phyloP scores from a whole-genome alignment of 1,139 yeast species.

The Kurtzmaniella quercitrusa region DNA sequence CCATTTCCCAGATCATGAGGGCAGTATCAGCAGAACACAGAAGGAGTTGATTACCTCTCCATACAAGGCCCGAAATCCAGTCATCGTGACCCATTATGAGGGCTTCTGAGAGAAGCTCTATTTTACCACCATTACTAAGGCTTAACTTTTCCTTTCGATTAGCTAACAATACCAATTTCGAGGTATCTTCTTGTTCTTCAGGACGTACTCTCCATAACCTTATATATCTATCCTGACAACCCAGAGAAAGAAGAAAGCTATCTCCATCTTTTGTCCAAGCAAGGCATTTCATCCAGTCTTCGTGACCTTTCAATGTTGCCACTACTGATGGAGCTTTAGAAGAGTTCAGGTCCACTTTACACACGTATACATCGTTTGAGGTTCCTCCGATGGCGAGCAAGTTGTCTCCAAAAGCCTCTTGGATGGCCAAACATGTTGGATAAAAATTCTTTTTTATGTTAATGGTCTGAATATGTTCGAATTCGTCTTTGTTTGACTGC shows the following conservation, averaged over 20 bases:
- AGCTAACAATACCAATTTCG: constrained; percentile 50
- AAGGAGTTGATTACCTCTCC: constrained; percentile 64
- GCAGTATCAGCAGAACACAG: constrained; percentile 95
- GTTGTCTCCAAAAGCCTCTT: constrained; percentile 36
- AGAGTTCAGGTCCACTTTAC: not conserved
- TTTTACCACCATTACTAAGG: not conserved
- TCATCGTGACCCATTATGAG: constrained; percentile 97
- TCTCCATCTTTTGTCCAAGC: constrained; percentile 55
- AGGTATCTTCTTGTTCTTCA: constrained; percentile 52
- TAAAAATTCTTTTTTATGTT: constrained; percentile 48
- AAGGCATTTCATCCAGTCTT: constrained; percentile 85
- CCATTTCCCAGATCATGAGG: constrained; percentile 95
- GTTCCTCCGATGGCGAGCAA: constrained; percentile 87
- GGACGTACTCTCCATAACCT: constrained; percentile 75
- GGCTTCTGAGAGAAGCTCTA: constrained; percentile 69
- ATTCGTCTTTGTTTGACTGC: constrained; percentile 12
- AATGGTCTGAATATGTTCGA: constrained; percentile 30
- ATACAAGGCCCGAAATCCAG: constrained; percentile 83
- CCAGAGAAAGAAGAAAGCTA: constrained; percentile 67
- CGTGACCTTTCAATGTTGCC: constrained; percentile 66
- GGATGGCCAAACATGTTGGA: constrained; percentile 62
- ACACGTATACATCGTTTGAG: constrained; percentile 15
- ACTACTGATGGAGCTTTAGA: constrained; percentile 33
- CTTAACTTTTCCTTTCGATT: constrained; percentile 58
- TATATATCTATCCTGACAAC: constrained; percentile 86